phyloP scores from a whole-genome alignment of 1,139 yeast genomes.

The Hyphopichia fennica region DNA sequence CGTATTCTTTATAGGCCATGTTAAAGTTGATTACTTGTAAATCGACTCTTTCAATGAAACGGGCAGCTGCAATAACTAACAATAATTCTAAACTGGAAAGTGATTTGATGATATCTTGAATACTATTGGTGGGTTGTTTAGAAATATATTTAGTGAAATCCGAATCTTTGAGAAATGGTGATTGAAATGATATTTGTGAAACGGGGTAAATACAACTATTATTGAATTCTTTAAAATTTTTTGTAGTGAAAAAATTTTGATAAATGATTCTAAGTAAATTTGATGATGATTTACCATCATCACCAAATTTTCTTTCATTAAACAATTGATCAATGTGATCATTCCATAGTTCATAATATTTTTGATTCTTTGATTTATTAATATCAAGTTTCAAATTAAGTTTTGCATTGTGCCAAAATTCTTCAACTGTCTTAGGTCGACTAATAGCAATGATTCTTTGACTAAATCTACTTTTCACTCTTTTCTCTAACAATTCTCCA shows the following conservation, averaged over 20 bases:
- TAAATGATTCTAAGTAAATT: slow-evolving; percentile 24
- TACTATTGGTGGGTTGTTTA: slow-evolving; percentile 20
- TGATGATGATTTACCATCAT: slow-evolving; percentile 5
- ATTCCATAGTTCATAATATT: slow-evolving; percentile 53
- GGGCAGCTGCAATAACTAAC: slow-evolving; percentile 68
- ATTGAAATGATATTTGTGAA: slow-evolving; percentile 20
- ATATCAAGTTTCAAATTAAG: slow-evolving; percentile 25
- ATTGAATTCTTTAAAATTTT: slow-evolving; percentile 58
- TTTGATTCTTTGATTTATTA: slow-evolving; percentile 14
- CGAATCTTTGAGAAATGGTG: slow-evolving; percentile 34
- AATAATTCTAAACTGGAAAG: slow-evolving; percentile 71
- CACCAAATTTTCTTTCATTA: neutral
- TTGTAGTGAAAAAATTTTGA: slow-evolving; percentile 57
- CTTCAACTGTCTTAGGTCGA: slow-evolving; percentile 46
- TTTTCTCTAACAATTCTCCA: slow-evolving; percentile 80
- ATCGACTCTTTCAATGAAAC: slow-evolving; percentile 63
- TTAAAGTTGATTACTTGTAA: slow-evolving; percentile 66
- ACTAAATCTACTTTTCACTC: slow-evolving; percentile 88
- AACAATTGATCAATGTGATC: slow-evolving; percentile 31
- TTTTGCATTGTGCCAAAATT: slow-evolving; percentile 40
- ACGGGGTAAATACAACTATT: slow-evolving; percentile 51
- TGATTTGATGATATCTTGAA: slow-evolving; percentile 36
- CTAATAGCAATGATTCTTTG: slow-evolving; percentile 69
- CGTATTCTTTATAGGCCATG: slow-evolving; percentile 75
- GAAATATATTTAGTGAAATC: slow-evolving; percentile 24